Conservation (phyloP, 495 filamentous ascomycete species). For the Massariosphaeria phaeospora region DNA sequence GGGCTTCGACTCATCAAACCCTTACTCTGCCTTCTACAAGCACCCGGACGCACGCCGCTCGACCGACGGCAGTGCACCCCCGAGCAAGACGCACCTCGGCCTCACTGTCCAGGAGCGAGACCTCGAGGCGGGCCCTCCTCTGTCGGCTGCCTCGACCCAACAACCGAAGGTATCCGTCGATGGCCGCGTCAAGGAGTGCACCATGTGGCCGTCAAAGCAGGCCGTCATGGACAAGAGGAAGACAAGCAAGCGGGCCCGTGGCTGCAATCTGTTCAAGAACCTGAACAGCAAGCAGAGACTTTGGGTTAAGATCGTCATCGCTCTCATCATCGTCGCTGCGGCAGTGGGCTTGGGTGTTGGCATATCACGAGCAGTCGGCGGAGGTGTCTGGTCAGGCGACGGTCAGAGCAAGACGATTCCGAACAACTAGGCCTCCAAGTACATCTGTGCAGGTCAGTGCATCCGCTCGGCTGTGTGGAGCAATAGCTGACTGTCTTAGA, state of each 20-base stretch:
- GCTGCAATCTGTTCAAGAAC: conserved; percentile 43
- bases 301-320: conserved; percentile 50
- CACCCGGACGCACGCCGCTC: conserved; percentile 51
- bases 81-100: conserved; percentile 40
- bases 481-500: not conserved
- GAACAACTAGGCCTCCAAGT: conserved; percentile 5
- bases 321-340: conserved; percentile 52
- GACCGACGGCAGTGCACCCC: conserved; percentile 39
- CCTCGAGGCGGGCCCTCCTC: conserved; percentile 32
- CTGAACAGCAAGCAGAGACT: conserved; percentile 51
- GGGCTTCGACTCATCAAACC: conserved; percentile 33
- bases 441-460: not conserved
- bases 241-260: conserved; percentile 31
- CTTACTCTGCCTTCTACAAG: conserved; percentile 57
- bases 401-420: conserved; percentile 28
- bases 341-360: conserved; percentile 60
- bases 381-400: conserved; percentile 48
- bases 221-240: conserved; percentile 36
- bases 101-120: conserved; percentile 37
- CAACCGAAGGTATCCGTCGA: conserved; percentile 37
- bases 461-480: no score
- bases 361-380: conserved; percentile 57
- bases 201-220: conserved; percentile 43
- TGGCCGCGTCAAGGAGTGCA: conserved; percentile 40
- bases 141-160: conserved; percentile 26